Base-by-base conservation (phyloP, 2,329 filamentous ascomycete genomes). In the Phymatotrichopsis omnivora region DNA sequence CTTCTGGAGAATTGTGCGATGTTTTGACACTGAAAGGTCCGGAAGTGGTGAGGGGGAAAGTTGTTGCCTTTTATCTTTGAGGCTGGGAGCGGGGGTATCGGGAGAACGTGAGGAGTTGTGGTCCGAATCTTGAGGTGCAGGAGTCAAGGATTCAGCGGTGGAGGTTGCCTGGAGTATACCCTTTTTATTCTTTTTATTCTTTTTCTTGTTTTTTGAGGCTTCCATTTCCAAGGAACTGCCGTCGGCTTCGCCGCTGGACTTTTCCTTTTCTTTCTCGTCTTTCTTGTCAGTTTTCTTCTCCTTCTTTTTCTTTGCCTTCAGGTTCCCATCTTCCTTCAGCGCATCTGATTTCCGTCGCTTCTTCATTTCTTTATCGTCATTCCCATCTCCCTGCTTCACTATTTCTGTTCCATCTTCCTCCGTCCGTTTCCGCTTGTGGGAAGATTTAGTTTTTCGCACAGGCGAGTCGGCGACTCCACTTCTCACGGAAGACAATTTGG, bases 1-100 rank as follows among this genome's bases (percentile, higher is more conserved):
- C 19, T 55, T 55, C 32, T 55, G 37, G 10, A 47, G 50, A 17
- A 56, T 55, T 5, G 47, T 43, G 20, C 47, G 46, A 34, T 56
- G 54, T 32, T 47, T 53, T 28, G 48, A 32, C 14, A 45, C 35
- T 17, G 34, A 28, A 8, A 24, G 22, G 6, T 14, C 19, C 16
- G 40, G 7, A 10, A 11, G 14, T 30, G 39, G 14, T 11, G 42
- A 16, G 10, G 36, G 35, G 6, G 33, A 29, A 11, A 32, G 12
- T 27, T 32, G 20, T 28, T 30, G 22, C 16, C 47, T 46, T 37
- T 33, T 36, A 6, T 31, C 22, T 27, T 29, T 40, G 37, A 19
- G n/a, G 29, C 16, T 23, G 3, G 30, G 22, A 19, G 17, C 29
- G 7, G 34, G 11, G n/a, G 42, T 25, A 8, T 27, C 31, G 4